A percentile compares a stretch with the other conserved stretches of the same genome.
Conservation (phyloP, 2,329 filamentous ascomycete species). For the Pseudogymnoascus sp. region DNA sequence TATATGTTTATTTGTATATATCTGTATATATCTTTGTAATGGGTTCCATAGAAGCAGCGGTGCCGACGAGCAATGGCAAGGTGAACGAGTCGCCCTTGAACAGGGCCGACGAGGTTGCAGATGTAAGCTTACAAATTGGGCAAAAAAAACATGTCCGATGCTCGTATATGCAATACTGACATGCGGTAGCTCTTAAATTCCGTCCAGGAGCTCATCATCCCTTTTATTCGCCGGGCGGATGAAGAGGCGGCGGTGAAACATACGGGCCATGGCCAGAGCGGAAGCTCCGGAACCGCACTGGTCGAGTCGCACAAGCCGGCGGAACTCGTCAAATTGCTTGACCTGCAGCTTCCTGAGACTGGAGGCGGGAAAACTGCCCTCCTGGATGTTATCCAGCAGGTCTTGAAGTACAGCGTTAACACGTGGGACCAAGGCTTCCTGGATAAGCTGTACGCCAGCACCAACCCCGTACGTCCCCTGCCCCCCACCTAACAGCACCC, state of each 20-base stretch:
- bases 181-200: slow-evolving; percentile 54
- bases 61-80: slow-evolving; percentile 13
- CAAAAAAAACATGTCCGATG: not conserved
- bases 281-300: slow-evolving; percentile 46
- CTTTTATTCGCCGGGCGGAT: slow-evolving; percentile 65
- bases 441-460: slow-evolving; percentile 89
- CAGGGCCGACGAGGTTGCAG: slow-evolving; percentile 38
- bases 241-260: slow-evolving; percentile 48
- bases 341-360: slow-evolving; percentile 49
- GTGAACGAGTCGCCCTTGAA: slow-evolving; percentile 22
- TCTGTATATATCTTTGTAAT: slow-evolving; percentile 13
- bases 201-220: slow-evolving; percentile 59
- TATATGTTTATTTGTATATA: not conserved
- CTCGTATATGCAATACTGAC: not conserved
- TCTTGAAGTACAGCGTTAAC: slow-evolving; percentile 84
- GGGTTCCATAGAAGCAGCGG: slow-evolving; percentile 15
- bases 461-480: slow-evolving; percentile 57
- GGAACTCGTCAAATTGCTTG: slow-evolving; percentile 46
- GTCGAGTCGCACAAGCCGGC: slow-evolving; percentile 55
- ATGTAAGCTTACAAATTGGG: slow-evolving; percentile 33
- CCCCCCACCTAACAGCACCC: not conserved
- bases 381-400: slow-evolving; percentile 57
- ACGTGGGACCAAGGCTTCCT: slow-evolving; percentile 98
- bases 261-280: slow-evolving; percentile 40
- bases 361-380: slow-evolving; percentile 65